Base-by-base conservation (phyloP, 495 filamentous ascomycete genomes). In the Hyaloscypha variabilis region DNA sequence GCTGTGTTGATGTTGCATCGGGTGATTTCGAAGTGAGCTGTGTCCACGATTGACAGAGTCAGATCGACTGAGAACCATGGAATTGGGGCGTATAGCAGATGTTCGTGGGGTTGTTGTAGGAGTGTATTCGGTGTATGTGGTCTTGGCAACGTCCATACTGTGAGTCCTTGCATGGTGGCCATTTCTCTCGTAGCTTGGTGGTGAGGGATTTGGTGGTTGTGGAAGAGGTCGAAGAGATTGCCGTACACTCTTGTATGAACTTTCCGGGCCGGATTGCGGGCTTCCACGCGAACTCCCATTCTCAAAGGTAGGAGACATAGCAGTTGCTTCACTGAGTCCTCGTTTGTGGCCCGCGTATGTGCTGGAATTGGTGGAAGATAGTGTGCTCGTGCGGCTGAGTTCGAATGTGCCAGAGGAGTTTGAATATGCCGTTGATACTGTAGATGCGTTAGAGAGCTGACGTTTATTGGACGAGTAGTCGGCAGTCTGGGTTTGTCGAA, bases 181-280 rank as follows among this genome's bases (percentile, higher is more conserved):
- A 62, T 51, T 61, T 25, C 58, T 46, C n/a, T 59, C 52, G 23
- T 29, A 21, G 25, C 42, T 60, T 6, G 82, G 72, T 23, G 82
- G 76, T 26, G 79, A 76, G 58, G 83, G 82, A 5, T 73, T 75
- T 13, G 91, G 89, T 1, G 86, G 80, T 73, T 90, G 91, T 14
- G 91, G 86, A 13, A 94, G 83, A 25, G 92, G 90, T 68, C 91
- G 85, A 62, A 96, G 78, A 13, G 91, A 93, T 69, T 91, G 89
- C 21, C 92, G 88, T 46, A 88, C 84, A 63, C 79, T 87, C 67
- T 86, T 87, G 74, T 93, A 95, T 66, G 83, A 74, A 51, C 77
- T 79, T 71, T 87, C 77, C 64, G 80, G 71, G 73, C 82, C 77
- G 63, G 79, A 83, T 50, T 78, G 28, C 67, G 65, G 60, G 70